phyloP scores from a whole-genome alignment of 1,139 yeast genomes.

The Pichia sp. region DNA sequence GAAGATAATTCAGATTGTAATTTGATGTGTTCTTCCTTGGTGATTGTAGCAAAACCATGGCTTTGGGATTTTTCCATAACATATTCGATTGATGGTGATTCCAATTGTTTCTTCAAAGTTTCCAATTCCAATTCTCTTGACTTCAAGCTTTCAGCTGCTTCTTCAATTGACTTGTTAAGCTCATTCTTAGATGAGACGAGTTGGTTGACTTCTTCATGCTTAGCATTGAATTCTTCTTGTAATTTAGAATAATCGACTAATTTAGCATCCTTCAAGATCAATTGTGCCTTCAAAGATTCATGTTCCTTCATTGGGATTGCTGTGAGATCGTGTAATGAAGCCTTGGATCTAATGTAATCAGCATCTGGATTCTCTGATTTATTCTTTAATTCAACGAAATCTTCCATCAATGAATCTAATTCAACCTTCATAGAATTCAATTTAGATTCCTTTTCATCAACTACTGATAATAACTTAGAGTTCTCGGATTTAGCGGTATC shows the following conservation, averaged over 20 bases:
- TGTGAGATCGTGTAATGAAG: conserved; percentile 28
- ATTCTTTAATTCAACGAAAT: neutral
- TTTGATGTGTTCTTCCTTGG: conserved; percentile 28
- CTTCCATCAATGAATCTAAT: neutral
- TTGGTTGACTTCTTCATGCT: conserved; percentile 13
- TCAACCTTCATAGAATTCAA: conserved; percentile 2
- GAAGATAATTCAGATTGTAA: conserved; percentile 12
- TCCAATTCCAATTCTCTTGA: conserved; percentile 10
- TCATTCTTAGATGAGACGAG: conserved; percentile 2
- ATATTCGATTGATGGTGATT: conserved; percentile 24
- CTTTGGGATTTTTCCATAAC: conserved; percentile 29
- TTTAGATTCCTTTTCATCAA: neutral
- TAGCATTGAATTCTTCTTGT: conserved; percentile 5
- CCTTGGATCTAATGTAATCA: conserved; percentile 30
- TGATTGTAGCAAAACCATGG: conserved; percentile 31
- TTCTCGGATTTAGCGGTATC: neutral
- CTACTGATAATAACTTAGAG: neutral
- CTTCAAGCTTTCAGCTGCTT: neutral
- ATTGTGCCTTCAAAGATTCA: conserved; percentile 10
- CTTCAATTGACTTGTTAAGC: conserved; percentile 5
- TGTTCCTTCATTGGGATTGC: conserved; percentile 33
- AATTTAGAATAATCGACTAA: neutral
- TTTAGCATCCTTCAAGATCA: conserved; percentile 9
- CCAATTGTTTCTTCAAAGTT: conserved; percentile 6
- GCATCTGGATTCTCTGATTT: conserved; percentile 19